Evolutionary conservation across 2,329 filamentous ascomycete species (phyloP).

Genomic region (Colletotrichum lini): DNA sequence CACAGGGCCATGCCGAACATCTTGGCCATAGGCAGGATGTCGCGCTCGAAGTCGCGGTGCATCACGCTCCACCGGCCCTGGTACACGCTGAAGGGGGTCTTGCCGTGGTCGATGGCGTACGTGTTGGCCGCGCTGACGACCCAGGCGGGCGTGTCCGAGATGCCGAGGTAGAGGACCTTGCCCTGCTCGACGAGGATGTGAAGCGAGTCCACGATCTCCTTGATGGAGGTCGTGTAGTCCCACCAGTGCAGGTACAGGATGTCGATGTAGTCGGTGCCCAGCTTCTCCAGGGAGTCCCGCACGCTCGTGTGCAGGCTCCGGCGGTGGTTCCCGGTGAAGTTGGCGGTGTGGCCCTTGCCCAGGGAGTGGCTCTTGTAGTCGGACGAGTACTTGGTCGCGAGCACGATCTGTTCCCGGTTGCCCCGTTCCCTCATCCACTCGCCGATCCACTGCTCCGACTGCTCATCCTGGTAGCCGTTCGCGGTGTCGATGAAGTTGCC

Average conservation of each 20-base stretch:
- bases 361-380: slow-evolving; percentile 57
- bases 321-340: slow-evolving; percentile 60
- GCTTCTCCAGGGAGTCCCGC: slow-evolving; percentile 59
- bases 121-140: slow-evolving; percentile 56
- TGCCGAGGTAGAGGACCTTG: slow-evolving; percentile 59
- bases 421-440: slow-evolving; percentile 67
- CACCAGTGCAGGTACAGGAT: slow-evolving; percentile 62
- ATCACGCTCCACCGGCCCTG: slow-evolving; percentile 57
- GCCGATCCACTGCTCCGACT: slow-evolving; percentile 72
- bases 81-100: slow-evolving; percentile 56
- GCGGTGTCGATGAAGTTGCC: slow-evolving; percentile 80
- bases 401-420: slow-evolving; percentile 67
- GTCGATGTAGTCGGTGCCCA: slow-evolving; percentile 61
- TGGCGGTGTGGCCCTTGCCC: slow-evolving; percentile 56
- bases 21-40: slow-evolving; percentile 59
- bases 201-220: slow-evolving; percentile 60
- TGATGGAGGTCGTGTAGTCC: slow-evolving; percentile 58
- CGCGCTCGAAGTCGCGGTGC: slow-evolving; percentile 56
- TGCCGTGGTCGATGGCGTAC: slow-evolving; percentile 53
- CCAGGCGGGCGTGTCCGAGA: slow-evolving; percentile 59
- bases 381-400: slow-evolving; percentile 71
- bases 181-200: slow-evolving; percentile 58
- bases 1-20: slow-evolving; percentile 65
- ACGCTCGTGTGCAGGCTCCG: slow-evolving; percentile 59
- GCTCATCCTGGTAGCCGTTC: slow-evolving; percentile 70